These are phyloP conservation scores for Alternaria longipes DNA, from an alignment of 2,329 filamentous ascomycete species.

Conservation along the genomic window DNA sequence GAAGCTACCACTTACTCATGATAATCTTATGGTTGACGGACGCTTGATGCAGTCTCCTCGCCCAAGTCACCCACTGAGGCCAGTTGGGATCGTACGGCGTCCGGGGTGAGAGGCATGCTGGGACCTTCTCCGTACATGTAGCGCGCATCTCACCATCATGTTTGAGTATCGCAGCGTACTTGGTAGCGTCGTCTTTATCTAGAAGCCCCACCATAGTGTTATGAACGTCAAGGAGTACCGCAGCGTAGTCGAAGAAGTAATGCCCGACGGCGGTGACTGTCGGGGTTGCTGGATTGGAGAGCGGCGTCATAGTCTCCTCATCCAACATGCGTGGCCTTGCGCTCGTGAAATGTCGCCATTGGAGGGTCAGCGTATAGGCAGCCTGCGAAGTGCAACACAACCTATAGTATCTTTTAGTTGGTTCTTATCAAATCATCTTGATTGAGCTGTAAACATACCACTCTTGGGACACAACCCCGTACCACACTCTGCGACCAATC, in stretches of 20 bases:
- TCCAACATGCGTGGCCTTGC: constrained; percentile 48
- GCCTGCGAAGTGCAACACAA: constrained; percentile 54
- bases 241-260: constrained; percentile 51
- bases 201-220: constrained; percentile 50
- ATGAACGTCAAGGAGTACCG: constrained; percentile 50
- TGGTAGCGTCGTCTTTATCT: constrained; percentile 42
- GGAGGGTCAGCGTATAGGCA: constrained; percentile 46
- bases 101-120: constrained; percentile 46
- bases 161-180: constrained; percentile 53
- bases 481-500: constrained; percentile 54
- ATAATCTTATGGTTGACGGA: constrained; percentile 57
- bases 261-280: constrained; percentile 33
- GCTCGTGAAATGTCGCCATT: constrained; percentile 49
- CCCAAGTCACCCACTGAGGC: constrained; percentile 55
- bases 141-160: constrained; percentile 53
- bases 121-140: constrained; percentile 45
- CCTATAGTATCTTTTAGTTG: constrained; percentile 4
- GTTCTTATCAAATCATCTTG: neutral
- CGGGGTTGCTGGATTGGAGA: constrained; percentile 40
- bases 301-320: constrained; percentile 44
- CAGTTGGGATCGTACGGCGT: constrained; percentile 48
- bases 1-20: constrained; percentile 39
- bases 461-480: constrained; percentile 53
- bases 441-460: constrained; percentile 36
- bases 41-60: constrained; percentile 50